Conservation (phyloP, 2,329 filamentous ascomycete genomes). For the Penicillium sumatraense region DNA sequence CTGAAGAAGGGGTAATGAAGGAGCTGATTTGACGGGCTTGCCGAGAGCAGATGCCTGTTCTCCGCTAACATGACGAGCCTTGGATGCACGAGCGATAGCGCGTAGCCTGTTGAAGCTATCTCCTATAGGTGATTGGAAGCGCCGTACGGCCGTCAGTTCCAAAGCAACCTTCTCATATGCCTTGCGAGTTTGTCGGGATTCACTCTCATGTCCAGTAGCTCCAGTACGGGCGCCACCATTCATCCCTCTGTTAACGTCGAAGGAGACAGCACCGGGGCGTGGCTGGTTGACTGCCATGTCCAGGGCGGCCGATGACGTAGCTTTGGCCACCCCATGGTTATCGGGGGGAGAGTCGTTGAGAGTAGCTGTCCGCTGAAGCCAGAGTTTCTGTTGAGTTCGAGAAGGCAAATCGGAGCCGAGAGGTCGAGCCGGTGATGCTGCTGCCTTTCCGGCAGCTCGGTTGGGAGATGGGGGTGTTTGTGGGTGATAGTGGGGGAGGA, state of each 20-base stretch:
- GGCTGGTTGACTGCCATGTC: conserved; percentile 38
- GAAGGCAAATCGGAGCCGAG: conserved; percentile 46
- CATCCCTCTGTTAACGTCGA: conserved; percentile 33
- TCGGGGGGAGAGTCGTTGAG: conserved; percentile 51
- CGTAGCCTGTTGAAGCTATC: conserved; percentile 48
- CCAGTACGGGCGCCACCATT: conserved; percentile 36
- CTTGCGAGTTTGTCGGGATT: conserved; percentile 47
- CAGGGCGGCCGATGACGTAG: conserved; percentile 39
- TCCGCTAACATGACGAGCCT: conserved; percentile 8
- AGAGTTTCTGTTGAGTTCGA: conserved; percentile 54
- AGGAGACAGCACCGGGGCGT: conserved; percentile 34
- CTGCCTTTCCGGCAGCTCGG: conserved; percentile 30
- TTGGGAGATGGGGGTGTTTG: conserved; percentile 50
- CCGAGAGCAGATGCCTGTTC: conserved; percentile 29
- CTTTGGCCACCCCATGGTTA: conserved; percentile 36
- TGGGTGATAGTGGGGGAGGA: conserved; percentile 53
- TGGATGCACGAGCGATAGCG: conserved; percentile 29
- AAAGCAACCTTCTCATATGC: conserved; percentile 50
- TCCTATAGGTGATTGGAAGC: conserved; percentile 50
- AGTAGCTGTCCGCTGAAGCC: conserved; percentile 51
- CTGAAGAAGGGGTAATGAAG: conserved; percentile 37
- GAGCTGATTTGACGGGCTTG: conserved; percentile 41
- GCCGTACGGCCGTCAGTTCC: conserved; percentile 50
- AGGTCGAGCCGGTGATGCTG: conserved; percentile 40
- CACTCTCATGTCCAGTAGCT: conserved; percentile 35